Conservation (phyloP, 2,329 filamentous ascomycete species). For the Exophiala oligosperma region DNA sequence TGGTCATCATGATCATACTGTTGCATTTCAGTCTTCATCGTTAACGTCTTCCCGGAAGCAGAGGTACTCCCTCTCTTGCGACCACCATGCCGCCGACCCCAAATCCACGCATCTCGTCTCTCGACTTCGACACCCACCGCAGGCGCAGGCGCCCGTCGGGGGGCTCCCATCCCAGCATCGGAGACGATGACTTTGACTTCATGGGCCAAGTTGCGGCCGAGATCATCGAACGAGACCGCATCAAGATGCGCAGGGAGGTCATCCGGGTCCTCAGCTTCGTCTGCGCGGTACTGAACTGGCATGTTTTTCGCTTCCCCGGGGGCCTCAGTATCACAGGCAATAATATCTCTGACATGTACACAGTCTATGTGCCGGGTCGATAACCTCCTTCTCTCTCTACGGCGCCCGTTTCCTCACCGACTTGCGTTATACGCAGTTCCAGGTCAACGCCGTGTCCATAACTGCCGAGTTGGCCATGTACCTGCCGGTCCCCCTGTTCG, state of each 20-base stretch:
- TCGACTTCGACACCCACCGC: conserved; percentile 48
- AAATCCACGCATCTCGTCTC: conserved; percentile 41
- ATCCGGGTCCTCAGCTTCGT: conserved; percentile 58
- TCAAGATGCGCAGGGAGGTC: conserved; percentile 53
- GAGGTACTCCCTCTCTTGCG: neutral
- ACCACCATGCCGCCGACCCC: conserved; percentile 13
- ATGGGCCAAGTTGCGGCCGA: conserved; percentile 62
- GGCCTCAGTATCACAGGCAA: neutral
- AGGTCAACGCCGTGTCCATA: conserved; percentile 88
- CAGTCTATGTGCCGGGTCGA: conserved; percentile 80
- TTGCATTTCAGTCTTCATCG: neutral
- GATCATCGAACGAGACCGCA: conserved; percentile 58
- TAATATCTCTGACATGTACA: conserved; percentile 26
- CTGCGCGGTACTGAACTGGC: conserved; percentile 63
- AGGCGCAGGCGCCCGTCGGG: conserved; percentile 22
- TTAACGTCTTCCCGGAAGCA: neutral
- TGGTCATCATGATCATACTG: conserved; percentile 4
- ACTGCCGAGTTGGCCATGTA: conserved; percentile 87
- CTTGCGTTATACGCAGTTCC: conserved; percentile 84
- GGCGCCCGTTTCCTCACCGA: conserved; percentile 84
- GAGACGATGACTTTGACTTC: conserved; percentile 44
- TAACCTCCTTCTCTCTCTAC: conserved; percentile 92
- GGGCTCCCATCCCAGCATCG: conserved; percentile 26
- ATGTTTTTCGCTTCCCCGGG: conserved; percentile 11
- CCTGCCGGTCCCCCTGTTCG: conserved; percentile 84